These are phyloP conservation scores for Scedosporium boydii DNA, from an alignment of 2,329 filamentous ascomycete species.

Conservation along the genomic window DNA sequence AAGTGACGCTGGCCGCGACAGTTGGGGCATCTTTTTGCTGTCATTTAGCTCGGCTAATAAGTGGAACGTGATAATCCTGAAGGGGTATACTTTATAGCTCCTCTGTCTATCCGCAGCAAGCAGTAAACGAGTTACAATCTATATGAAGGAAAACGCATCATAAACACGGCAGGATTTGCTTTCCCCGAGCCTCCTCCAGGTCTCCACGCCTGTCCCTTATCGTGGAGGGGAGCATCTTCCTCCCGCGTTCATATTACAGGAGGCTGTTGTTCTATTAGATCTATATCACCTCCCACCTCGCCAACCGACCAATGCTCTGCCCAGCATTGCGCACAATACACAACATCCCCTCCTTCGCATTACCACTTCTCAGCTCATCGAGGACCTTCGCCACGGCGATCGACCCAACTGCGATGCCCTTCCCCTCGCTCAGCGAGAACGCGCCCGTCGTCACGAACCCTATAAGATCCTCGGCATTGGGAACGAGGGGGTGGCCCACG, in stretches of 20 bases:
- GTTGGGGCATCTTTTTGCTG: too few species aligned
- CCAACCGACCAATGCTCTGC: slow-evolving; percentile 68
- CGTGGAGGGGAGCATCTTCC: not conserved
- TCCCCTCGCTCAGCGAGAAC: slow-evolving; percentile 69
- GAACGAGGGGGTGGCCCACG: slow-evolving; percentile 56
- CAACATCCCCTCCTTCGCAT: slow-evolving; percentile 36
- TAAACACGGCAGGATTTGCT: too few species aligned
- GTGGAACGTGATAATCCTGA: too few species aligned
- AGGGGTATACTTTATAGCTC: too few species aligned
- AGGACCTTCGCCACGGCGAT: slow-evolving; percentile 52
- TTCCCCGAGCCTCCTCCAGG: too few species aligned
- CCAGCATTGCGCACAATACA: slow-evolving; percentile 81
- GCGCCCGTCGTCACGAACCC: slow-evolving; percentile 86
- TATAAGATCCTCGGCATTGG: slow-evolving; percentile 64
- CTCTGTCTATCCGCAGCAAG: too few species aligned
- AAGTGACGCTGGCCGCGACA: too few species aligned
- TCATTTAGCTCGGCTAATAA: too few species aligned
- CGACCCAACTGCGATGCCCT: slow-evolving; percentile 65
- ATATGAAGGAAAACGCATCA: too few species aligned
- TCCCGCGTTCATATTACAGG: not conserved
- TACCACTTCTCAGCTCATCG: slow-evolving; percentile 18
- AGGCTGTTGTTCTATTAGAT: not conserved
- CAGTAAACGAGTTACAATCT: too few species aligned
- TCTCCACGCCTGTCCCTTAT: too few species aligned
- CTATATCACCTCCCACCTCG: slow-evolving; percentile 61